A percentile compares a stretch with the other conserved stretches of the same genome.
These are phyloP conservation scores for Rhodotorula toruloides DNA, from an alignment of 768 basidiomycete genomes.

Conservation along the genomic window DNA sequence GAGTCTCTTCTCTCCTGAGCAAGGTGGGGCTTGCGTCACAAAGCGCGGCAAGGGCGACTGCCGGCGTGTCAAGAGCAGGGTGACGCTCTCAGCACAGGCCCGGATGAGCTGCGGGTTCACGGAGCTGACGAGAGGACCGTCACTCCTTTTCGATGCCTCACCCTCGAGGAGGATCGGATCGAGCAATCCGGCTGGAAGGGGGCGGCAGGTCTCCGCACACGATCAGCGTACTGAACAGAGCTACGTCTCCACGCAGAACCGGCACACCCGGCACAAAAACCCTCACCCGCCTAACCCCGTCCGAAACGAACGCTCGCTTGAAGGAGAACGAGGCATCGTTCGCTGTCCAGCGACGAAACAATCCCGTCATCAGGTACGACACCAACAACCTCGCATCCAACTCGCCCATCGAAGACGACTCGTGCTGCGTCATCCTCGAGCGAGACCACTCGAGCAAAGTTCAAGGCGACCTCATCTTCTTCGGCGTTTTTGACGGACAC, in stretches of 20 bases:
- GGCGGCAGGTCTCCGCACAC: too few species aligned
- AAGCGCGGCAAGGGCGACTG: too few species aligned
- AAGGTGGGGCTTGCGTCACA: too few species aligned
- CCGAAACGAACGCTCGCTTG: constrained; percentile 33
- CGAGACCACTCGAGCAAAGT: constrained; percentile 29
- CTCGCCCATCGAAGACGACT: constrained; percentile 82
- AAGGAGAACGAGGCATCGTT: constrained; percentile 39
- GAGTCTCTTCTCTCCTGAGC: constrained; percentile 6
- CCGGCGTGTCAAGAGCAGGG: too few species aligned
- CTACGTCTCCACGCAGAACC: constrained; percentile 1
- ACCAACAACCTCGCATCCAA: constrained; percentile 79
- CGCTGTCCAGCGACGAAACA: constrained; percentile 34
- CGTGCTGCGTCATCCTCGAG: constrained; percentile 39
- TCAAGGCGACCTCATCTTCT: constrained; percentile 32
- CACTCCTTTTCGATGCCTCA: too few species aligned
- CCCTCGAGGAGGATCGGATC: too few species aligned
- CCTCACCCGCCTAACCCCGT: constrained; percentile 22
- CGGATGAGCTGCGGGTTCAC: too few species aligned
- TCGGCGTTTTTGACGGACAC: constrained; percentile 62
- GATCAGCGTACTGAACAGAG: too few species aligned
- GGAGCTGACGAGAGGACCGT: too few species aligned
- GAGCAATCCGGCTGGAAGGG: too few species aligned
- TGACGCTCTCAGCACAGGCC: too few species aligned
- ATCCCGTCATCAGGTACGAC: constrained; percentile 51
- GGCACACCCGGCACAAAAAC: constrained; percentile 33